Evolutionary conservation across 2,329 filamentous ascomycete genomes (phyloP), one percentile per base, ranked within the genome.

Genomic region (Colletotrichum sp.): DNA sequence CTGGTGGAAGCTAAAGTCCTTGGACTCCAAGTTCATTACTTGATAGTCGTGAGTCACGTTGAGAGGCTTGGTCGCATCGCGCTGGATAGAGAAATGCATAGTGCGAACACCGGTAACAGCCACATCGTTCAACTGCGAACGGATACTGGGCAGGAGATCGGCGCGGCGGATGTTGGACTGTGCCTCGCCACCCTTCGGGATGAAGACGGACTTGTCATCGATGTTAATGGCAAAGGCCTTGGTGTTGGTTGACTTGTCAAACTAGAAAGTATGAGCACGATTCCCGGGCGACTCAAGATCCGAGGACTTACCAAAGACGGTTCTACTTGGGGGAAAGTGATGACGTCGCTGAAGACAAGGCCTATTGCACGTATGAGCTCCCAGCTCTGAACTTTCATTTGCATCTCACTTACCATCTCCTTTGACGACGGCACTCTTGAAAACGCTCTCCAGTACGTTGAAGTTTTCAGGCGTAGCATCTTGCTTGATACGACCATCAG

Each of bases 41-140:
- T 83, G 80, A 78, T 89, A 89, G 80, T 88, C 86, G 77, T 89
- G 87, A 8, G 84, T 86, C 66, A 85, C 80, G 78, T 89, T 88
- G 65, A 89, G 79, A 6, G 85, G 83, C 44, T 85, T 81, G 12
- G 81, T 75, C 1, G 82, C 71, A 77, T 88, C 86, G 68, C 85
- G 84, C 80, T 85, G 85, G 34, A 89, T 82, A 68, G 84, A 86
- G 79, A 85, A 88, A 80, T 89, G 88, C 76, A 88, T 81, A 1
- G 87, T 88, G 77, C 87, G 86, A 60, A 86, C 79, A 15, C 87
- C 87, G 32, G 82, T 84, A 48, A 83, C 84, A 28, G 85, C 85
- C 24, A 82, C 81, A 28, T 87, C 86, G 36, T 84, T 82, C 22
- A 84, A 77, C 16, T 80, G 81, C 8, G 77, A 78, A 82, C 82